Evolutionary conservation across 1,284 basidiomycete species (phyloP), one percentile per base, ranked within the genome.

Genomic region (Acaromyces ingoldii): DNA sequence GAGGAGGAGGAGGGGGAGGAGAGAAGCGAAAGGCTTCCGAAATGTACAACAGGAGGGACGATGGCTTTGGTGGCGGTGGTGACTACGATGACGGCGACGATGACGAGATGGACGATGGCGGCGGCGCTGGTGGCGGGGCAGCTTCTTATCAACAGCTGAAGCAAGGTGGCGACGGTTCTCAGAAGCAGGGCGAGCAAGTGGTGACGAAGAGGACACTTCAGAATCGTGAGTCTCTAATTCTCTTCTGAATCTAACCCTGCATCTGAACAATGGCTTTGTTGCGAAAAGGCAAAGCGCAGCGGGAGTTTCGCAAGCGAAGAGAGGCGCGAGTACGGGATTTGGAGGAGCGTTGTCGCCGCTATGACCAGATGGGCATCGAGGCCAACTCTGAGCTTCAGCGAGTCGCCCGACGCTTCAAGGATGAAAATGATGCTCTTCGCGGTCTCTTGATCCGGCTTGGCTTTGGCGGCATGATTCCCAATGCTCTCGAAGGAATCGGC

Each of bases 351-450:
- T 66, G 63, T 50, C 55, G 68, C 26, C 59, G 68, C 17, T 70
- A 65, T 50, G 66, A 70, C 33, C 62, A 70, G 56, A 67, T 69
- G 62, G 66, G 68, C 37, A 51, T 70, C 28, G 68, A 70, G 50
- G 66, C 68, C 59, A 70, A 70, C 52, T 36, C 55, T 11, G 66
- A 68, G 49, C 58, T 70, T 19, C 68, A 70, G 50, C 62, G 55
- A 33, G 56, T 67, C 0, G 65, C 68, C 24, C 51, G 55, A 33
- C 51, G 57, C 6, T 62, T 69, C 49, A 70, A 69, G 46, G 66
- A 70, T 17, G 68, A 70, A 54, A 70, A 70, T 57, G 68, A 70
- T 37, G 66, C 66, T 19, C 53, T 70, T 40, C 60, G 62, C 44
- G 58, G 54, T 40, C 62, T 69, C 30, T 42, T 70, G 21, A 57